These are phyloP conservation scores for Gnomoniopsis smithogilvyi DNA, from an alignment of 2,329 filamentous ascomycete genomes.

Conservation along the genomic window DNA sequence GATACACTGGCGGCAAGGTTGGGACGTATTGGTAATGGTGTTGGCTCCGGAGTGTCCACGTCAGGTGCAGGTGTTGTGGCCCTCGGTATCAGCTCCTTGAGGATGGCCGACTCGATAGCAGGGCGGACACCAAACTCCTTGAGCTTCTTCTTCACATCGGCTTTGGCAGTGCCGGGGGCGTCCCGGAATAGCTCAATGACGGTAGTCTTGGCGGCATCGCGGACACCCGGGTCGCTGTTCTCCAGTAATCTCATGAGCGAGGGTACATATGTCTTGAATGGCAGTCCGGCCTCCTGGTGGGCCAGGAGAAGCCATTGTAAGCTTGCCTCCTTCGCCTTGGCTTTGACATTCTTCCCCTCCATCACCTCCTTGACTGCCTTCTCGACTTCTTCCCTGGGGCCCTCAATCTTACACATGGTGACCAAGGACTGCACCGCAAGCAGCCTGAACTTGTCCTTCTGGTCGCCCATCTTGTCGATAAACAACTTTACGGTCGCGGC, in stretches of 20 bases:
- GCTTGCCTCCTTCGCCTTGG: conserved; percentile 78
- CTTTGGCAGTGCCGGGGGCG: conserved; percentile 79
- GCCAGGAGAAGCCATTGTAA: conserved; percentile 87
- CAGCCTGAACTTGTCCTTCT: conserved; percentile 77
- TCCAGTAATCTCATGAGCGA: conserved; percentile 82
- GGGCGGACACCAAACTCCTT: conserved; percentile 81
- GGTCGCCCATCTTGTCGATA: conserved; percentile 81
- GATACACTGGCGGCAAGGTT: conserved; percentile 51
- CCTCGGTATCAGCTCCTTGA: conserved; percentile 65
- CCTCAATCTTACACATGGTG: conserved; percentile 70
- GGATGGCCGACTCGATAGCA: conserved; percentile 78
- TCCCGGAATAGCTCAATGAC: conserved; percentile 84
- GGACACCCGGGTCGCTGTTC: conserved; percentile 83
- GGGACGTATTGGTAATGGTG: conserved; percentile 36
- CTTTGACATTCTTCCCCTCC: conserved; percentile 72
- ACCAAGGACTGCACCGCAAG: conserved; percentile 72
- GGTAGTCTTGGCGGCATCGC: conserved; percentile 77
- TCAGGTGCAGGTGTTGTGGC: conserved; percentile 18
- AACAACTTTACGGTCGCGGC: conserved; percentile 70
- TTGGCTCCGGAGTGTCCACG: conserved; percentile 2
- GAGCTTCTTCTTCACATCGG: conserved; percentile 83
- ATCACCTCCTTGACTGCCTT: conserved; percentile 74
- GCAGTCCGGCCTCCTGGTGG: conserved; percentile 74
- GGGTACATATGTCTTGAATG: conserved; percentile 80
- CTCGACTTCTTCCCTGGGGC: conserved; percentile 65